Base-by-base conservation (phyloP, 345 rosid species). In the Gossypium rotundifolium region DNA sequence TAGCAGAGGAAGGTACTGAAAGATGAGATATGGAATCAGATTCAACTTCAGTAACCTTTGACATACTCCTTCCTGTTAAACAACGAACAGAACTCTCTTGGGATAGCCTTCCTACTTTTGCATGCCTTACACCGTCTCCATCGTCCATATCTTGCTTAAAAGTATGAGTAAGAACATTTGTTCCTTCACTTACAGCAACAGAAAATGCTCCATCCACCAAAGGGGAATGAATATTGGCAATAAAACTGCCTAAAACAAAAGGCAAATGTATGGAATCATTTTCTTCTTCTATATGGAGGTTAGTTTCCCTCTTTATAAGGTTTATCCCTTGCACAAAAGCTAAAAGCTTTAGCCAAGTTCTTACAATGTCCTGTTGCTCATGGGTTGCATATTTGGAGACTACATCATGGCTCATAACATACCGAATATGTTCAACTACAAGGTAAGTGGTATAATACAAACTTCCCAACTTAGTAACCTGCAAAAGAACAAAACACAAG, bases 281-380 rank as follows among this genome's bases (percentile, higher is more conserved):
- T 75, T 92, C 98, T 70, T 89, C 98, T 20, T 91, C 97, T 49
- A 86, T 62, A 79, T 75, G 91, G 74, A 82, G 79, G 72, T 94
- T 97, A 59, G 88, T 87, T 85, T 94, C 98, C 87, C 98, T 91
- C 87, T 88, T 94, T 58, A 85, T 74, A 70, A 94, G 91, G 81
- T 84, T 80, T 87, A 92, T 86, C 72, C 98, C 98, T 83, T 94
- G 98, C 81, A 90, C 82, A 84, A 84, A 92, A 75, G 86, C 78
- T 82, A 94, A 81, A 79, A 94, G 91, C 78, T 66, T 78, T 88
- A 94, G 82, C 98, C 98, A 92, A 69, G 91, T 83, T 86, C 83
- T 84, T 60, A 87, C 77, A 61, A 92, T 78, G 72, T 86, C 93
- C 76, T 73, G 86, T 60, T 83, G 91, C 65, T 83, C 89, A 77